phyloP scores from a whole-genome alignment of 331 rosid genomes.

The Phaseolus coccineus region DNA sequence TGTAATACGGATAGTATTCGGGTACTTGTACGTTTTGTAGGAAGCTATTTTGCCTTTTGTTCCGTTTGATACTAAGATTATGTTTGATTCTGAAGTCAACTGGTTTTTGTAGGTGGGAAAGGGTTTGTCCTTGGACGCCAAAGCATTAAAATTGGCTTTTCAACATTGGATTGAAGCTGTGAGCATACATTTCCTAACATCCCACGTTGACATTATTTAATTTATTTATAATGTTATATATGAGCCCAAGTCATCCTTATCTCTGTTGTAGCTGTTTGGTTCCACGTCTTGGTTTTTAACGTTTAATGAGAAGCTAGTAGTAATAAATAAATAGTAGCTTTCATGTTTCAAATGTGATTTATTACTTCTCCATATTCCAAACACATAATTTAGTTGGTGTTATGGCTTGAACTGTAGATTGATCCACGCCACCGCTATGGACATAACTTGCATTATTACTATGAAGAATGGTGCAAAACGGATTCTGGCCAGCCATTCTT shows the following conservation, averaged over 20 bases:
- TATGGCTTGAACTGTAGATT: slow-evolving; percentile 59
- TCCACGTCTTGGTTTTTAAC: neutral
- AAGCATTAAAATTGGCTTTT: slow-evolving; percentile 92
- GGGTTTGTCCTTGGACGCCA: slow-evolving; percentile 82
- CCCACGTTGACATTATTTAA: neutral
- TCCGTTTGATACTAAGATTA: neutral
- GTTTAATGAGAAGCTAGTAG: neutral
- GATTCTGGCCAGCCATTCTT: slow-evolving; percentile 94
- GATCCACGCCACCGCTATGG: slow-evolving; percentile 98
- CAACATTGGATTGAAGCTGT: slow-evolving; percentile 99
- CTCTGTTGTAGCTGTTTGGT: neutral
- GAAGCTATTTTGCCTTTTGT: slow-evolving; percentile 1
- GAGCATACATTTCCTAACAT: slow-evolving; percentile 37
- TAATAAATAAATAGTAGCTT: neutral
- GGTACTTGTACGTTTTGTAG: neutral
- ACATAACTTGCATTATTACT: slow-evolving; percentile 82
- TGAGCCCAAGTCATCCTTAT: slow-evolving; percentile 5
- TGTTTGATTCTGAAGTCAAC: slow-evolving; percentile 34
- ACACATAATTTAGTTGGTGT: neutral
- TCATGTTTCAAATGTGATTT: neutral
- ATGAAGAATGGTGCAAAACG: slow-evolving; percentile 78
- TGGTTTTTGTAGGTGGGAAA: slow-evolving; percentile 80
- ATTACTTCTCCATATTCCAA: neutral
- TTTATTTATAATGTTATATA: neutral
- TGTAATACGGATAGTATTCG: slow-evolving; percentile 18